Evolutionary conservation across 2,329 filamentous ascomycete species (phyloP), one percentile per base, ranked within the genome.

Genomic region (Elsinoe batatas): DNA sequence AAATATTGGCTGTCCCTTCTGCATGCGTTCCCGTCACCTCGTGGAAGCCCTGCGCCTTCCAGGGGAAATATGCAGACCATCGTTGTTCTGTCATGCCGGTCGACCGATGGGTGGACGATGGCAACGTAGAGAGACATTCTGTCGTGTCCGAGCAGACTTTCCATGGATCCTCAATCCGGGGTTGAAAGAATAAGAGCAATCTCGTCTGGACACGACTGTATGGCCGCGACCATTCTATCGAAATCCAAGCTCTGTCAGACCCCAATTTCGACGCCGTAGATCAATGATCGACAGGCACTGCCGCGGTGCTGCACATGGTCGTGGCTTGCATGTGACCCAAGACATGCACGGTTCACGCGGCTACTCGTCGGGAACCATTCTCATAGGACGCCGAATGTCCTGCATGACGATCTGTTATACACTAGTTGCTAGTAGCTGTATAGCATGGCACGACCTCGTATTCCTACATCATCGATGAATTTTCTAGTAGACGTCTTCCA

Each of bases 251-350:
- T 11, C 40, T 11, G 17, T 12, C n/a, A 26, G 17, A 49, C 32
- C 26, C 26, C 26, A 33, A 30, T 33, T 36, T 36, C 15, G 44
- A 18, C 44, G 43, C 43, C 43, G 30, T 47, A n/a, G 30, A 47
- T 49, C 40, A 49, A 15, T 36, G 44, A 49, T 49, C 44, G 44
- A 49, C 44, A 49, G 44, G 44, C 44, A 49, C 44, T 49, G 44
- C 44, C 44, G 44, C 44, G 10, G 40, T 44, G 26, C 20, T 49
- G 44, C 44, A 36, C 44, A 35, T 33, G 44, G 44, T 30, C 26
- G 11, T 20, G 12, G 32, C 44, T 47, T 47, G 11, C 43, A 47
- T 30, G 43, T 47, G 43, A 30, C 22, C 38, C 17, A 42, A 42
- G 40, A 44, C 40, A 44, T 26, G 40, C 40, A 44, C 40, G 40